phyloP scores from a whole-genome alignment of 352 stramenopile species.

The Phytophthora pisi region DNA sequence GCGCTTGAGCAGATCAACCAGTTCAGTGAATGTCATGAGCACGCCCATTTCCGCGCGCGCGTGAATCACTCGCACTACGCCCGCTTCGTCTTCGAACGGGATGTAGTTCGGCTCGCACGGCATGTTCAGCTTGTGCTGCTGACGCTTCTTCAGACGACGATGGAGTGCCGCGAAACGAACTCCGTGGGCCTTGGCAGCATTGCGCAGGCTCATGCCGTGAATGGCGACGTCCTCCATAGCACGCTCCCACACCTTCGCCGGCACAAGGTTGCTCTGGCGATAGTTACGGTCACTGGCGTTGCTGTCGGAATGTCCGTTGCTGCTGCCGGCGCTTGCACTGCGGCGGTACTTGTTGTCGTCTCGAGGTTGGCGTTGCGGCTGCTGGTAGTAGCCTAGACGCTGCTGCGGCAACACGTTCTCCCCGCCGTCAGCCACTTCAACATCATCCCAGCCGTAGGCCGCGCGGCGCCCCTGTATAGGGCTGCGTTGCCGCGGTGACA shows the following conservation, averaged over 20 bases:
- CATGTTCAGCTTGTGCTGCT: slow-evolving; percentile 45
- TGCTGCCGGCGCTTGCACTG: slow-evolving; percentile 27
- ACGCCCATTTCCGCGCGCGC: slow-evolving; percentile 73
- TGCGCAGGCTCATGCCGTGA: slow-evolving; percentile 72
- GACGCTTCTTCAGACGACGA: slow-evolving; percentile 70
- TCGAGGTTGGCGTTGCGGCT: slow-evolving; percentile 8
- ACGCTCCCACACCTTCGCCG: slow-evolving; percentile 64
- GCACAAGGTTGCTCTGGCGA: slow-evolving; percentile 61
- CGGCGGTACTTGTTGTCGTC: slow-evolving; percentile 22
- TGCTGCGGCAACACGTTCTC: slow-evolving; percentile 5
- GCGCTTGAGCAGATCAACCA: slow-evolving; percentile 67
- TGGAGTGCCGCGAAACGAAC: slow-evolving; percentile 76
- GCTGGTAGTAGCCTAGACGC: slow-evolving; percentile 15
- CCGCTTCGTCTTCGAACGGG: slow-evolving; percentile 70
- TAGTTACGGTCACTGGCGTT: slow-evolving; percentile 44
- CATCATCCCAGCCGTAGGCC: slow-evolving; percentile 24
- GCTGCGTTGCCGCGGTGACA: slow-evolving; percentile 15
- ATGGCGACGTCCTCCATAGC: slow-evolving; percentile 73
- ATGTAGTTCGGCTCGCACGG: slow-evolving; percentile 64
- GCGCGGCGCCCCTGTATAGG: slow-evolving; percentile 1
- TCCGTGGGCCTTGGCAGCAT: slow-evolving; percentile 60
- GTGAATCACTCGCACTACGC: slow-evolving; percentile 71
- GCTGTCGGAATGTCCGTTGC: slow-evolving; percentile 27
- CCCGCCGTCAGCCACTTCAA: background rate
- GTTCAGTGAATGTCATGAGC: slow-evolving; percentile 70